Evolutionary conservation across 225 moss, liverwort and hornwort genomes (phyloP).

Genomic region (Physcomitrellopsis africana): DNA sequence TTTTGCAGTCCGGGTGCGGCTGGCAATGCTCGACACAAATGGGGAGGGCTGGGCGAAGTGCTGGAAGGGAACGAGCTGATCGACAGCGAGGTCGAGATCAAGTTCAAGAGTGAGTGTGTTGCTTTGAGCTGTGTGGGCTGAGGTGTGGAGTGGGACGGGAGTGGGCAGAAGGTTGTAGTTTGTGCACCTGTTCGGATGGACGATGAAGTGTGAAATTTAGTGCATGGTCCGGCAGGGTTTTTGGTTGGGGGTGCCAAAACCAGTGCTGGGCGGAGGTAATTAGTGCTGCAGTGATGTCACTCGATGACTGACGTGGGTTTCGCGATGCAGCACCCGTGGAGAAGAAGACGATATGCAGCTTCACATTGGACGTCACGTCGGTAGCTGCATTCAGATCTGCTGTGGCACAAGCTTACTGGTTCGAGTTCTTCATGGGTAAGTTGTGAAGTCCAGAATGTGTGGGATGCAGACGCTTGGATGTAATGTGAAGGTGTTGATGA

Average conservation of each 20-base stretch:
- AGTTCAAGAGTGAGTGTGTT: slow-evolving; percentile 75
- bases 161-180: neutral
- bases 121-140: neutral
- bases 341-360: slow-evolving; percentile 72
- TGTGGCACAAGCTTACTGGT: slow-evolving; percentile 84
- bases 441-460: slow-evolving; percentile 9
- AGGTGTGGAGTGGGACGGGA: neutral
- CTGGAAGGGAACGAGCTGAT: slow-evolving; percentile 98
- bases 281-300: neutral
- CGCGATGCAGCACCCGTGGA: slow-evolving; percentile 70
- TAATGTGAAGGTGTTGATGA: no score
- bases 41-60: slow-evolving; percentile 99
- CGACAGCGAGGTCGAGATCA: slow-evolving; percentile 87
- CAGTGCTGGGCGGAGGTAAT: no score
- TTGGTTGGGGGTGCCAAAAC: no score
- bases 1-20: slow-evolving; percentile 76
- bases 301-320: slow-evolving; percentile 11
- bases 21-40: slow-evolving; percentile 77
- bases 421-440: slow-evolving; percentile 98
- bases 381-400: slow-evolving; percentile 66
- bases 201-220: neutral
- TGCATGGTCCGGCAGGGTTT: no score
- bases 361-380: slow-evolving; percentile 44
- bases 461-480: no score
- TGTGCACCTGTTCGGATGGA: neutral